Evolutionary conservation across 1,284 basidiomycete genomes (phyloP).

Genomic region (Mycocalia duriaeana): DNA sequence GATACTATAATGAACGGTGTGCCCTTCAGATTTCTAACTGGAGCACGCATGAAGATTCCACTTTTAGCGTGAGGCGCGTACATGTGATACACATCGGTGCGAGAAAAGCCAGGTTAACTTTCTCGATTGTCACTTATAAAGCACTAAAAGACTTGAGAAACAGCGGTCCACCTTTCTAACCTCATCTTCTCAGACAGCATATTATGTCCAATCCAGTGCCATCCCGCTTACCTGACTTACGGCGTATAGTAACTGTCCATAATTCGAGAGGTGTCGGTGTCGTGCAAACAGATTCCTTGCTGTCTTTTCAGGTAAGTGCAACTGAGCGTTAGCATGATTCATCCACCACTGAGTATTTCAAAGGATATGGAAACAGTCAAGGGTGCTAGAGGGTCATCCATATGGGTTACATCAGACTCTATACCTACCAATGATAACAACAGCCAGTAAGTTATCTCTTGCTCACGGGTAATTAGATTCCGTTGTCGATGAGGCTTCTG

Average conservation of each 20-base stretch:
- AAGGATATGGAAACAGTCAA: constrained; percentile 28
- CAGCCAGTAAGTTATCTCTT: constrained; percentile 24
- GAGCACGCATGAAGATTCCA: too few relatives aligned
- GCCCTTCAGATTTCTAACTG: too few relatives aligned
- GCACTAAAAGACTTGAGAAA: too few relatives aligned
- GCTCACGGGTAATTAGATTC: too few relatives aligned
- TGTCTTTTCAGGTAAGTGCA: constrained; percentile 22
- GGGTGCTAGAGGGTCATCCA: constrained; percentile 27
- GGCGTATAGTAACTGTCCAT: constrained; percentile 50
- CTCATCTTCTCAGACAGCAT: too few relatives aligned
- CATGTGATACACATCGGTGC: too few relatives aligned
- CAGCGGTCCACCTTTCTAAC: too few relatives aligned
- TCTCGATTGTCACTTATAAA: too few relatives aligned
- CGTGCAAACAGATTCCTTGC: constrained; percentile 27
- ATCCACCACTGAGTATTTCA: constrained; percentile 4
- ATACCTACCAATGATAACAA: constrained; percentile 56
- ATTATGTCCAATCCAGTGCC: constrained; percentile 12
- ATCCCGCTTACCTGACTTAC: constrained; percentile 20
- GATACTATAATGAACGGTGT: too few relatives aligned
- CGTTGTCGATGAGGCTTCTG: too few relatives aligned
- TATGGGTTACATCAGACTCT: constrained; percentile 46
- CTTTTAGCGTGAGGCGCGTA: too few relatives aligned
- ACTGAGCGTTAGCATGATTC: background rate
- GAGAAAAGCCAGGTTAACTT: too few relatives aligned
- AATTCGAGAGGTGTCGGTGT: constrained; percentile 29